A percentile compares a stretch with the other conserved stretches of the same genome.
Evolutionary conservation across 192 early-diverging fungal species (phyloP).

Genomic region (Entomortierella chlamydospora): DNA sequence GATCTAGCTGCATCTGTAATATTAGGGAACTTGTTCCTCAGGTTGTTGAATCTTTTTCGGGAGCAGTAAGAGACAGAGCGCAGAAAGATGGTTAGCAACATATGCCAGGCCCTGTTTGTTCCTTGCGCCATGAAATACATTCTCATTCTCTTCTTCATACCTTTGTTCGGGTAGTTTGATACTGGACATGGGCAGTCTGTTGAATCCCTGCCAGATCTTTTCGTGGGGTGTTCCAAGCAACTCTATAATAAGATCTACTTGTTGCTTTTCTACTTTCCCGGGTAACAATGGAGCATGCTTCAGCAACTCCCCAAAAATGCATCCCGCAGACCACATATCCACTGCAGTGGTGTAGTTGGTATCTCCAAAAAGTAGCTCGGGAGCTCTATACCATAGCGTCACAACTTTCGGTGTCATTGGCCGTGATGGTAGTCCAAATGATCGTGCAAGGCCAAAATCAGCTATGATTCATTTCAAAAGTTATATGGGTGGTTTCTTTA

Average conservation of each 20-base stretch:
- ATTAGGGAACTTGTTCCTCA: slow-evolving; percentile 65
- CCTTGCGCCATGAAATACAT: too few relatives aligned
- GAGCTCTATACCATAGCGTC: slow-evolving; percentile 95
- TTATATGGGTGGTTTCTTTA: not conserved
- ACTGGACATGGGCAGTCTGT: slow-evolving; percentile 70
- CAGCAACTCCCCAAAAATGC: slow-evolving; percentile 90
- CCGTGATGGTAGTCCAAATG: slow-evolving; percentile 63
- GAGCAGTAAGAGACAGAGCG: too few relatives aligned
- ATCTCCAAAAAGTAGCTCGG: slow-evolving; percentile 90
- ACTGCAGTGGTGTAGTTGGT: slow-evolving; percentile 83
- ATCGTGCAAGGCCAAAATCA: slow-evolving; percentile 94
- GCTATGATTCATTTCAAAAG: slow-evolving; percentile 29
- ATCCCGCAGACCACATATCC: slow-evolving; percentile 97
- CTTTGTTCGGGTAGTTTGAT: slow-evolving; percentile 70
- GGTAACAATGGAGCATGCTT: slow-evolving; percentile 79
- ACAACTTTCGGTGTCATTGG: slow-evolving; percentile 90
- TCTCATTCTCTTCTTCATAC: slow-evolving; percentile 32
- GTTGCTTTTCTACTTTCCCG: slow-evolving; percentile 83
- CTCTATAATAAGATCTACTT: slow-evolving; percentile 77
- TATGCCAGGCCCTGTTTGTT: too few relatives aligned
- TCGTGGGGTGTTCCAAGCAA: slow-evolving; percentile 83
- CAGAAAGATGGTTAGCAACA: too few relatives aligned
- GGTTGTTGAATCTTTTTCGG: slow-evolving; percentile 67
- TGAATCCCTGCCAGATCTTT: slow-evolving; percentile 84
- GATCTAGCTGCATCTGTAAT: slow-evolving; percentile 64